Conservation (phyloP, 305 asterid genomes). For the Solanum hybrid region DNA sequence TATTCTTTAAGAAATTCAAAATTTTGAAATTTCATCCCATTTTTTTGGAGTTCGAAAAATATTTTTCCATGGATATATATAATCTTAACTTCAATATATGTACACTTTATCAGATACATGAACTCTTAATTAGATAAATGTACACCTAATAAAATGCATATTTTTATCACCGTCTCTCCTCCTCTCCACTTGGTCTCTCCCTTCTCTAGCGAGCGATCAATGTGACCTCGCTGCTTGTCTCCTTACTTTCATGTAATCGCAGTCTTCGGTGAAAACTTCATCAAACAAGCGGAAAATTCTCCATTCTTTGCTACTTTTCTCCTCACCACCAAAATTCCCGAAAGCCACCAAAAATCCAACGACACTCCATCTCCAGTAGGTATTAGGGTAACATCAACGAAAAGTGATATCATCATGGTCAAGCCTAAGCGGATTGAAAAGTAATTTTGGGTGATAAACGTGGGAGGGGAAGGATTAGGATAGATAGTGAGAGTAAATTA, state of each 20-base stretch:
- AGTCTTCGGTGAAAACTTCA: not conserved
- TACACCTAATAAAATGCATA: no score
- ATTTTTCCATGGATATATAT: no score
- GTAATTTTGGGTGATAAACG: not conserved
- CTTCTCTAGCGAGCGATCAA: not conserved
- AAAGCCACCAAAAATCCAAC: not conserved
- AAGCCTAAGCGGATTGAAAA: not conserved
- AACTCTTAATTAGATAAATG: no score
- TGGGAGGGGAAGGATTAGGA: not conserved
- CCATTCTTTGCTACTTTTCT: not conserved
- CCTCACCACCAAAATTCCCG: not conserved
- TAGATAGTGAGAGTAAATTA: not conserved
- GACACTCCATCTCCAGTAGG: not conserved
- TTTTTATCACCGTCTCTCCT: no score
- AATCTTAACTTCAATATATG: no score
- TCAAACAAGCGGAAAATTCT: no score
- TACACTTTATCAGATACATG: no score
- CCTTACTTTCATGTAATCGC: not conserved
- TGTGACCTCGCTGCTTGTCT: not conserved
- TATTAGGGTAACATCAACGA: not conserved
- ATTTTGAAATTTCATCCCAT: no score
- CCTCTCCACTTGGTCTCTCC: no score
- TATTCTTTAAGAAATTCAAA: no score
- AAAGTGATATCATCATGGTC: not conserved
- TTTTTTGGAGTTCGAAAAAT: no score